Base-by-base conservation (phyloP, 257 asterid genomes). In the Plantago elongata region DNA sequence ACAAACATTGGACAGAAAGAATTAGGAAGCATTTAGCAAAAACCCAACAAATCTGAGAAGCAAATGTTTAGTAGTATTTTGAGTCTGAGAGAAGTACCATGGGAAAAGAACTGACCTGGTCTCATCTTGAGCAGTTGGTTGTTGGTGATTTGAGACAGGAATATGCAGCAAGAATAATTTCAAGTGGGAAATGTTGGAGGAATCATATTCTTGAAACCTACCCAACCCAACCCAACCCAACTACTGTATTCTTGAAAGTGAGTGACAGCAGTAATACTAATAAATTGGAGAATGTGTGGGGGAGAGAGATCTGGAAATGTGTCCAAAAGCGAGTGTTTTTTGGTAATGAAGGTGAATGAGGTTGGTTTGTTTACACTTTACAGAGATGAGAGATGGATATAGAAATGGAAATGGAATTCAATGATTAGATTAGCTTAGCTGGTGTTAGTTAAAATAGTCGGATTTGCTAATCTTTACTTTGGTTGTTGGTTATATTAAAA, bases 41-140 rank as follows among this genome's bases (percentile, higher is more conserved):
- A 18, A 49, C 44, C 64, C 69, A 59, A 45, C 13, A 67, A 27
- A 58, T 44, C 40, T n/a, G 18, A 72, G 14, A 61, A 54, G 62
- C 46, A 49, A 62, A 60, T 56, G 56, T 22, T 22, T 22, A 22
- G 27, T 44, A 51, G 48, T 48, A 12, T 5, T 5, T 1, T 7
- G 17, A 18, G 17, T 44, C 11, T 34, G 40, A 34, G 40, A 34
- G 3, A 34, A 34, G 27, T 1, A 22, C 27, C 27, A 22, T 22
- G 27, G 27, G 27, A 22, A 34, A 40, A 43, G 11, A 17, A 70
- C 84, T 74, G 64, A 84, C 95, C 95, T 42, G 71, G 70, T 68
- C 84, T 82, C 95, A 87, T 87, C 72, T 69, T 75, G 68, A 58
- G 66, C 27, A 54, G 63, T 45, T 62, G 51, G 65, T 62, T 57